Percentiles rank a stretch among this genome's conserved stretches.
These are phyloP conservation scores for Naganishia sp. DNA, from an alignment of 1,284 basidiomycete genomes.

Conservation along the genomic window DNA sequence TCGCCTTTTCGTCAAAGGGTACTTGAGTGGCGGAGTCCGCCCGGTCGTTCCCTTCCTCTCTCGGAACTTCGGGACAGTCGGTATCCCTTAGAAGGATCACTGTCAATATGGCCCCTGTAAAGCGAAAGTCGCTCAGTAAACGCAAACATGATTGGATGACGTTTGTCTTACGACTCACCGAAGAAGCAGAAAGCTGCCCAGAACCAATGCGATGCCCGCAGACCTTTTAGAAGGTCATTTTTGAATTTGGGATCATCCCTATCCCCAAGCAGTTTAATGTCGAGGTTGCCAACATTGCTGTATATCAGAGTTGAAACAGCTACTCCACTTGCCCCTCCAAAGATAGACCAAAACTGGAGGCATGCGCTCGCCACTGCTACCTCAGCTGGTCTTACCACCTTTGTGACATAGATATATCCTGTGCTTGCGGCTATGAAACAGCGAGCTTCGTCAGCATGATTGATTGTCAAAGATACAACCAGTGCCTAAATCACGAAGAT, in stretches of 20 bases:
- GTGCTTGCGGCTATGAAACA: neutral
- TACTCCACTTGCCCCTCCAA: neutral
- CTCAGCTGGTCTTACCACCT: constrained; percentile 2
- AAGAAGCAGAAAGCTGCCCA: constrained; percentile 21
- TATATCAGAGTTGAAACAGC: constrained; percentile 6
- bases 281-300: constrained; percentile 4
- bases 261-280: neutral
- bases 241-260: neutral
- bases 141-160: no score
- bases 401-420: constrained; percentile 3
- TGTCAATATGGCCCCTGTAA: no score
- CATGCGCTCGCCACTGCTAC: neutral
- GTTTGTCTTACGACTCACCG: neutral
- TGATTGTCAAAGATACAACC: no score
- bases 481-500: no score
- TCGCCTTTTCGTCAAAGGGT: no score
- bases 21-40: no score
- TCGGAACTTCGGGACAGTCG: no score
- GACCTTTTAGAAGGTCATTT: neutral
- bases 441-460: no score
- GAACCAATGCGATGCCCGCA: constrained; percentile 12
- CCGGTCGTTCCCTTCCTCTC: no score
- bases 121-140: no score
- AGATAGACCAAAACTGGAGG: constrained; percentile 6
- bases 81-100: no score